Percentiles rank a stretch among this genome's conserved stretches.
These are phyloP conservation scores for Mucor mucedo DNA, from an alignment of 371 early-diverging fungal species.

Conservation along the genomic window DNA sequence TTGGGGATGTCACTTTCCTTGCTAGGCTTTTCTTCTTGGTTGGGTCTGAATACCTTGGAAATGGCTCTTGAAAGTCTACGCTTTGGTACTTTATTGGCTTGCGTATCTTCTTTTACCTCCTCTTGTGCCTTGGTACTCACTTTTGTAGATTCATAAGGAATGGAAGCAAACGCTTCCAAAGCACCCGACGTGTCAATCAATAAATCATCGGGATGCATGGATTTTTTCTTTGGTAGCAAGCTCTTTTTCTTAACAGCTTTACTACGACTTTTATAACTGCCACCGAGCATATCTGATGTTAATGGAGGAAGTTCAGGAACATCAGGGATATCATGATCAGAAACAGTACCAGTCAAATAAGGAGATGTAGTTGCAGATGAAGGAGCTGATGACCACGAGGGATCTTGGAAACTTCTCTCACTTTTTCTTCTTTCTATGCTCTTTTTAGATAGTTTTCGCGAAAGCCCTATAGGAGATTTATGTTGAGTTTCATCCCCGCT, in stretches of 20 bases:
- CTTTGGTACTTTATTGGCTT: conserved; percentile 4
- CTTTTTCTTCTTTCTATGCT: conserved; percentile 39
- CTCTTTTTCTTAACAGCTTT: conserved; percentile 13
- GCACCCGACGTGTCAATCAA: neutral
- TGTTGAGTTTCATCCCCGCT: conserved; percentile 17
- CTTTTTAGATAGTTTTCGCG: conserved; percentile 29
- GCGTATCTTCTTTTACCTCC: neutral
- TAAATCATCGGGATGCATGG: neutral
- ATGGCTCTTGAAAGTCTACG: conserved; percentile 20
- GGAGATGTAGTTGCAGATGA: conserved; percentile 25
- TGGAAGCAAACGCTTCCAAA: conserved; percentile 37
- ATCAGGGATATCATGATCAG: conserved; percentile 14
- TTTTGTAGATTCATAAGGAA: conserved; percentile 44
- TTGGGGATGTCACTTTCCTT: conserved; percentile 4
- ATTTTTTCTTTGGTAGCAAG: conserved; percentile 5
- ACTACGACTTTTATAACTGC: neutral
- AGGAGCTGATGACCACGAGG: conserved; percentile 18
- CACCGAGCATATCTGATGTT: conserved; percentile 5
- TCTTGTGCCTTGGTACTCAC: neutral
- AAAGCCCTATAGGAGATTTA: conserved; percentile 31
- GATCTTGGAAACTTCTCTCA: conserved; percentile 29
- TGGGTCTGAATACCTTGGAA: conserved; percentile 21
- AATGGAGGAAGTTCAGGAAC: conserved; percentile 29
- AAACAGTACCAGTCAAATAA: conserved; percentile 1
- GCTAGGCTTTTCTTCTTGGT: conserved; percentile 1